Percentiles rank a stretch among this genome's conserved stretches.
Evolutionary conservation across 1,284 basidiomycete genomes (phyloP).

Genomic region (Fomitopsis palustris): DNA sequence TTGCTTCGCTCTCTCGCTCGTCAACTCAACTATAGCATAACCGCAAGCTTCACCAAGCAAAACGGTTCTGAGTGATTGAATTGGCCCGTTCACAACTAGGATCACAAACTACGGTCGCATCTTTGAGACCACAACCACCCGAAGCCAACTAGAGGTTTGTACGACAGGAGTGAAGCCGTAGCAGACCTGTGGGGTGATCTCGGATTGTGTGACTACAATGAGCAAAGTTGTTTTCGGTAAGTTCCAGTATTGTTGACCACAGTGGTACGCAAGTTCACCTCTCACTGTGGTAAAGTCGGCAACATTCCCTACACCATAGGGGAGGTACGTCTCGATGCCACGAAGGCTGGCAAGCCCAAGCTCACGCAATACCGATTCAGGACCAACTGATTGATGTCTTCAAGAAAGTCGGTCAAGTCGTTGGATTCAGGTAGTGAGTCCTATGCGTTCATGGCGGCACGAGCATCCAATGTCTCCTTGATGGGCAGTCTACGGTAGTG

Average conservation of each 20-base stretch:
- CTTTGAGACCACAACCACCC: too few relatives aligned
- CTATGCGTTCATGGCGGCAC: neutral
- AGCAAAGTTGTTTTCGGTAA: constrained; percentile 51
- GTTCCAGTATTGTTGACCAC: constrained; percentile 11
- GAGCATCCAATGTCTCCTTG: neutral
- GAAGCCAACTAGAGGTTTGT: too few relatives aligned
- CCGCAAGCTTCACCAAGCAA: neutral
- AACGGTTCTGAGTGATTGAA: too few relatives aligned
- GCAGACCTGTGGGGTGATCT: too few relatives aligned
- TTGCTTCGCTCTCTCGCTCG: neutral
- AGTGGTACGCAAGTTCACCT: neutral
- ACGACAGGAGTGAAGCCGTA: too few relatives aligned
- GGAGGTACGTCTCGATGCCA: constrained; percentile 42
- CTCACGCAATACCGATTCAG: constrained; percentile 27
- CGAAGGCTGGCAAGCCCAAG: neutral
- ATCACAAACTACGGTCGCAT: too few relatives aligned
- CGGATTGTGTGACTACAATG: constrained; percentile 25
- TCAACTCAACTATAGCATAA: neutral
- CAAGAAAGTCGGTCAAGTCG: constrained; percentile 81
- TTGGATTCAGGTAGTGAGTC: constrained; percentile 71
- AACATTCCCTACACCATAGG: constrained; percentile 88
- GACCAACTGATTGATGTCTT: constrained; percentile 84
- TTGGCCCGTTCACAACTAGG: too few relatives aligned
- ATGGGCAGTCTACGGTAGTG: neutral
- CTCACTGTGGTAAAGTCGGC: constrained; percentile 49